Evolutionary conservation across 768 basidiomycete species (phyloP).

Genomic region (Panus rudis): DNA sequence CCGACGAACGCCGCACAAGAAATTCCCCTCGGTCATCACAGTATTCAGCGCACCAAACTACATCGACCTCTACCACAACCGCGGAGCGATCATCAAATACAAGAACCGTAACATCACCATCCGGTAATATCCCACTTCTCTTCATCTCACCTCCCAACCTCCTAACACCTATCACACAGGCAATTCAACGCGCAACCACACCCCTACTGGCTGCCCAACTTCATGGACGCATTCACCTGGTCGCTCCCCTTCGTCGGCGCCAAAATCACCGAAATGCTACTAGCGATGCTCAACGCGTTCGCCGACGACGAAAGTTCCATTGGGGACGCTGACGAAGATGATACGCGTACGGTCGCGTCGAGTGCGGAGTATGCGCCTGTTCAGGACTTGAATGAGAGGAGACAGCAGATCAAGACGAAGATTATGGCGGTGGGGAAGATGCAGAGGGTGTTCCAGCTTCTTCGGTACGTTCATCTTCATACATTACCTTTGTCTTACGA

Average conservation of each 20-base stretch:
- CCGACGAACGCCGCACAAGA: slow-evolving; percentile 88
- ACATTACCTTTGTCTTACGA: background rate
- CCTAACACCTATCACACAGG: slow-evolving; percentile 1
- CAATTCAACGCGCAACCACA: slow-evolving; percentile 41
- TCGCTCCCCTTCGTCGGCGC: slow-evolving; percentile 96
- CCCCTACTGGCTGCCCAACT: slow-evolving; percentile 96
- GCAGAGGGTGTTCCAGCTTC: slow-evolving; percentile 82
- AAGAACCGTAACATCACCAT: slow-evolving; percentile 96
- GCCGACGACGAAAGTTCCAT: slow-evolving; percentile 44
- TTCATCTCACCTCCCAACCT: background rate
- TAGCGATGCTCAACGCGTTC: slow-evolving; percentile 92
- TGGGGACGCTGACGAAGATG: slow-evolving; percentile 22
- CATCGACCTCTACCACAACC: slow-evolving; percentile 93
- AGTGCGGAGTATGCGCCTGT: too few relatives aligned
- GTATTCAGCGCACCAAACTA: slow-evolving; percentile 98
- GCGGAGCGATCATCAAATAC: slow-evolving; percentile 95
- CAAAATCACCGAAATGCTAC: slow-evolving; percentile 98
- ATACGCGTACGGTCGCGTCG: slow-evolving; percentile 12
- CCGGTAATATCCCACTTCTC: slow-evolving; percentile 25
- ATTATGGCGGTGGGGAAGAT: slow-evolving; percentile 89
- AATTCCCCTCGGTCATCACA: slow-evolving; percentile 95
- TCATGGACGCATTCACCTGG: slow-evolving; percentile 99
- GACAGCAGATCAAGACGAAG: slow-evolving; percentile 86
- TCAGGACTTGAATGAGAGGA: too few relatives aligned
- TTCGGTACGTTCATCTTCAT: slow-evolving; percentile 51